Conservation (phyloP, 805 yeast genomes). For the Candida palmyrensis region DNA sequence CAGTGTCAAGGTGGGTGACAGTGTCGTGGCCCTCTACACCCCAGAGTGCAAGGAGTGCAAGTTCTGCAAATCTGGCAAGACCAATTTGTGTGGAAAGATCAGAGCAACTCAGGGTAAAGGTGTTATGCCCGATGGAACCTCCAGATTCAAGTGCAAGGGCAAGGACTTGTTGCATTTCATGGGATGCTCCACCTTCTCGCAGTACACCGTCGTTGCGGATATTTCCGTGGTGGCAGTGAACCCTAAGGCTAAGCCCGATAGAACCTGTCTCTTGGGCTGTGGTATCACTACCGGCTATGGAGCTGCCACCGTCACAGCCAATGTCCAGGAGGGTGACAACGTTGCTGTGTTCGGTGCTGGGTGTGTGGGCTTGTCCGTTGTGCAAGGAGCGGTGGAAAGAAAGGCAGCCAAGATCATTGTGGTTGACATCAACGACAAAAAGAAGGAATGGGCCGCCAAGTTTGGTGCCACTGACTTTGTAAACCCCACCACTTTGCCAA, state of each 20-base stretch:
- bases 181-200: constrained; percentile 98
- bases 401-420: constrained; percentile 80
- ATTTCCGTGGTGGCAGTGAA: constrained; percentile 92
- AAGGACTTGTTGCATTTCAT: constrained; percentile 83
- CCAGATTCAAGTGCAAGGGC: constrained; percentile 84
- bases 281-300: constrained; percentile 99
- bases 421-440: constrained; percentile 79
- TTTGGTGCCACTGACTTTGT: constrained; percentile 96
- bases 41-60: constrained; percentile 96
- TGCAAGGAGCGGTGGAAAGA: constrained; percentile 87
- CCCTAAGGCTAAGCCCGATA: constrained; percentile 76
- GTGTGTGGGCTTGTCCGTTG: constrained; percentile 92
- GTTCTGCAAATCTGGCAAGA: constrained; percentile 91
- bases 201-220: constrained; percentile 97
- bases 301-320: constrained; percentile 92
- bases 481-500: constrained; percentile 74
- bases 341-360: constrained; percentile 98
- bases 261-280: constrained; percentile 91
- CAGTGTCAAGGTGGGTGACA: constrained; percentile 86
- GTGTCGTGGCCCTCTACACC: constrained; percentile 89
- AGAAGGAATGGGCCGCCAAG: constrained; percentile 78
- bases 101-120: constrained; percentile 98
- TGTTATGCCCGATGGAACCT: constrained; percentile 97
- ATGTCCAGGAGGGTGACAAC: constrained; percentile 85
- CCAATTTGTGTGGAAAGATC: constrained; percentile 92